Conservation (phyloP, 1,284 basidiomycete species). For the Golubevia sp. region DNA sequence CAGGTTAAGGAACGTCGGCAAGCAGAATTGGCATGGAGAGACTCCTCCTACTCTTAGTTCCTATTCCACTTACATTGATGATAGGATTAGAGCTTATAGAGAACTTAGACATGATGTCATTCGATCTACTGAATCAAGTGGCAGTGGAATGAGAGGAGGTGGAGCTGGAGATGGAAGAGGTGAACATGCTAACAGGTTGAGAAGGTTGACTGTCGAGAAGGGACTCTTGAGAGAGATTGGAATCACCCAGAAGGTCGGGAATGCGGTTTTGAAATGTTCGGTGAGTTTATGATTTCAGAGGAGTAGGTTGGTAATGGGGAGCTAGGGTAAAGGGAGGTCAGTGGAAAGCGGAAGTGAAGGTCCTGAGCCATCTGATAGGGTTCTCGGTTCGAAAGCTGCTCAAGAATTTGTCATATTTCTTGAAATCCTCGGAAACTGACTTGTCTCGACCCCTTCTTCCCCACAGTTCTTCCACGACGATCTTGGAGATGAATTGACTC, state of each 20-base stretch:
- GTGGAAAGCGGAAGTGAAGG: too few relatives aligned
- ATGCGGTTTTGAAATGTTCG: slow-evolving; percentile 44
- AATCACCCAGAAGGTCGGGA: slow-evolving; percentile 45
- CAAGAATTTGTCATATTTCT: too few relatives aligned
- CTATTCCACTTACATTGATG: slow-evolving; percentile 53
- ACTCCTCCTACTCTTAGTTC: slow-evolving; percentile 35
- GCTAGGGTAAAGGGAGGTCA: too few relatives aligned
- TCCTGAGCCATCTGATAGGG: too few relatives aligned
- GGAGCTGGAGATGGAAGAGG: slow-evolving; percentile 30
- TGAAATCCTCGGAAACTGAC: too few relatives aligned
- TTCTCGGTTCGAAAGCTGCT: too few relatives aligned
- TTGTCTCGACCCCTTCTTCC: background rate
- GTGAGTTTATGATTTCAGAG: slow-evolving; percentile 1
- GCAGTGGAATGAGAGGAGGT: slow-evolving; percentile 21
- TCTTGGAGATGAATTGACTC: slow-evolving; percentile 85
- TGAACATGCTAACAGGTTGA: slow-evolving; percentile 21
- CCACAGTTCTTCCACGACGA: slow-evolving; percentile 88
- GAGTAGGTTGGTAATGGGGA: too few relatives aligned
- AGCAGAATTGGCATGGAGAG: background rate
- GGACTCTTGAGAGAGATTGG: slow-evolving; percentile 51
- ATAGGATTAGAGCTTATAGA: slow-evolving; percentile 41
- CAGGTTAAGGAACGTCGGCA: slow-evolving; percentile 31
- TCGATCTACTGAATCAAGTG: slow-evolving; percentile 24
- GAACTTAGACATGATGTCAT: slow-evolving; percentile 56
- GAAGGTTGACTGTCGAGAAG: slow-evolving; percentile 51